Evolutionary conservation across 2,329 filamentous ascomycete species (phyloP), one percentile per base, ranked within the genome.

Genomic region (Colletotrichum paranaense): DNA sequence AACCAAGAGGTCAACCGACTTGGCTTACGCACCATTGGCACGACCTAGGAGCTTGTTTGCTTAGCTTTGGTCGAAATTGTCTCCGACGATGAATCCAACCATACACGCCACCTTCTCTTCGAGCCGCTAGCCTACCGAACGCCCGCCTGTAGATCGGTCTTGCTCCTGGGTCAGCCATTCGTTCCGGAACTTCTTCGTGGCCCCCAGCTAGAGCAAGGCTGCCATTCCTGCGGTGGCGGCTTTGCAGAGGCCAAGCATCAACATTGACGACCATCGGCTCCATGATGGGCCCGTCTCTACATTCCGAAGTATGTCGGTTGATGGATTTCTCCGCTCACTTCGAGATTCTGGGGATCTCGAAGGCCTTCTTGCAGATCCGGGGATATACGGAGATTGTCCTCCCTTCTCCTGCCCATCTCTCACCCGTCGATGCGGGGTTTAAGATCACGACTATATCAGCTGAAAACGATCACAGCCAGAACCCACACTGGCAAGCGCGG

Each of bases 171-270:
- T 14, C 28, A 35, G 60, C 62, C 19, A 4, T 12, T n/a, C 62
- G 11, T 62, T 8, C 71, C 71, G 71, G 62, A 3, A 60, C 35
- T 62, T 73, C 55, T 65, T 73, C 71, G 71, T 65, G 67, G 24
- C 46, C 46, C 58, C 28, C 19, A 8, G 24, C 57, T 52, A 6
- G 24, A 19, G 8, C 19, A 46, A 66, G 28, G 35, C 57, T 46
- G 38, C n/a, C 32, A 57, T 42, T 42, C 67, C 46, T 62, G 32
- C 55, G 24, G 0, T 19, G n/a, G 35, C 49, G 56, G 26, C 28
- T 32, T 62, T 11, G 14, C 49, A 59, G 22, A 56, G 28, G 19
- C 28, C 6, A n/a, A 19, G 1, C 3, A 24, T n/a, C 6, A 59
- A 32, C 59, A n/a, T n/a, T 19, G 26, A 55, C 26, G 11, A 49